Evolutionary conservation across 768 basidiomycete species (phyloP).

Genomic region (Collybia sordida): DNA sequence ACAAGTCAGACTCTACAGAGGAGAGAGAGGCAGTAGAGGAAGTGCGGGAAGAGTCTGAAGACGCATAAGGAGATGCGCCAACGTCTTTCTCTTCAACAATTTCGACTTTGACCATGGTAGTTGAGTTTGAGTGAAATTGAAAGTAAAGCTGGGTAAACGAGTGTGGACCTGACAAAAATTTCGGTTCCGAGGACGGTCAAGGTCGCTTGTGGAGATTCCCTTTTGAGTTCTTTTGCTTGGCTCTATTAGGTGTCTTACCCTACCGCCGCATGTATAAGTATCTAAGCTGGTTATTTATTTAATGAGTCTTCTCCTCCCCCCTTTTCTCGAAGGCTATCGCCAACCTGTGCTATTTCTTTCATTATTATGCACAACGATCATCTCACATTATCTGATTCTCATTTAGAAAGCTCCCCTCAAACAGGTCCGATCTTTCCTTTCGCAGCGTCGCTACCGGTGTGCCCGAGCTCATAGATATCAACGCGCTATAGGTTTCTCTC

Average conservation of each 20-base stretch:
- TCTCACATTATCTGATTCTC: constrained; percentile 21
- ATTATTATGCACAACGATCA: constrained; percentile 33
- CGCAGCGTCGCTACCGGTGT: constrained; percentile 5
- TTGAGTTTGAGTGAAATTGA: constrained; percentile 4
- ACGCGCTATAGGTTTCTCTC: constrained; percentile 48
- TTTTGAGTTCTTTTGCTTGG: constrained; percentile 22
- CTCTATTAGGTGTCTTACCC: constrained; percentile 24
- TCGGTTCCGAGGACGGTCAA: constrained; percentile 23
- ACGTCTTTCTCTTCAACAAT: constrained; percentile 83
- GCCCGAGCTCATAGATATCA: constrained; percentile 9
- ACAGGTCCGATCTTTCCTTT: constrained; percentile 29
- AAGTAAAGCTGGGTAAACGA: neutral
- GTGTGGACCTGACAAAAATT: constrained; percentile 19
- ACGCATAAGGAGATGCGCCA: constrained; percentile 68
- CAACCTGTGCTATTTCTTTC: constrained; percentile 15
- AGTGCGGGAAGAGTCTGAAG: constrained; percentile 72
- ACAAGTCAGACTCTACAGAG: constrained; percentile 71
- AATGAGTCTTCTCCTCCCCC: constrained; percentile 17
- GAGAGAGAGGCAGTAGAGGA: constrained; percentile 75
- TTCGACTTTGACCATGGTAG: constrained; percentile 89
- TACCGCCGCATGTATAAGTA: constrained; percentile 37
- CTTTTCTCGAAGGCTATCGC: constrained; percentile 16
- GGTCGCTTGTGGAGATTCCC: constrained; percentile 13
- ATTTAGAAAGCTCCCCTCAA: constrained; percentile 20
- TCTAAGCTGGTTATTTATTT: constrained; percentile 20